phyloP scores from a whole-genome alignment of 805 yeast genomes.

The Sugiyamaella floridensis region DNA sequence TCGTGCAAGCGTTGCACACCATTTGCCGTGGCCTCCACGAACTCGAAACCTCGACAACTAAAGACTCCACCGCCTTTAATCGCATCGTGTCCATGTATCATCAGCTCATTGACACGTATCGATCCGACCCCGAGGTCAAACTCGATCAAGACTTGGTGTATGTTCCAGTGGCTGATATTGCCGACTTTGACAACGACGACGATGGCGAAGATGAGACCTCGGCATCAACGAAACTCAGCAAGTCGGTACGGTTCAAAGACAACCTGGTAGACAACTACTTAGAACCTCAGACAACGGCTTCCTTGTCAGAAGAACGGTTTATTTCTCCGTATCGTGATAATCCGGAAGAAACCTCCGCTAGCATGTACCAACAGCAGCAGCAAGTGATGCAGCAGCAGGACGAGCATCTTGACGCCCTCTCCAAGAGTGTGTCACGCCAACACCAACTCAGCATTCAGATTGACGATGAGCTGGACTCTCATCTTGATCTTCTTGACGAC shows the following conservation, averaged over 20 bases:
- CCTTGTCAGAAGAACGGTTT: conserved; percentile 12
- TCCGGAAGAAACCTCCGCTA: conserved; percentile 15
- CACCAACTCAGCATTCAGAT: conserved; percentile 34
- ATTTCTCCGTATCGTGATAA: conserved; percentile 26
- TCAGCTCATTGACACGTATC: conserved; percentile 7
- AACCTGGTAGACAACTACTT: conserved; percentile 22
- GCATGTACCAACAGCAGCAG: conserved; percentile 24
- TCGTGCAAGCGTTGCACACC: conserved; percentile 20
- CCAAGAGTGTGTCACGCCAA: conserved; percentile 33
- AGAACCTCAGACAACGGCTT: neutral
- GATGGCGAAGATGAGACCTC: neutral
- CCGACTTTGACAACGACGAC: neutral
- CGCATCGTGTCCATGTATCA: conserved; percentile 2
- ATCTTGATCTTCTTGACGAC: conserved; percentile 32
- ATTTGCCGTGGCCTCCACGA: conserved; percentile 22
- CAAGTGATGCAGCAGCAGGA: conserved; percentile 34
- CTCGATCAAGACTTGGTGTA: neutral
- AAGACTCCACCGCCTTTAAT: neutral
- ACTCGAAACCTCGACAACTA: conserved; percentile 13
- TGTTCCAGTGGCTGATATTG: neutral
- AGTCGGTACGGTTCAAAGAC: conserved; percentile 27
- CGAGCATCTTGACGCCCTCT: conserved; percentile 30
- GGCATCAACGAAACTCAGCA: conserved; percentile 14
- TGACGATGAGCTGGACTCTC: conserved; percentile 33
- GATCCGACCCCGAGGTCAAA: conserved; percentile 8